Conservation (phyloP, 306 rosid genomes). For the Prunus kanzakura region DNA sequence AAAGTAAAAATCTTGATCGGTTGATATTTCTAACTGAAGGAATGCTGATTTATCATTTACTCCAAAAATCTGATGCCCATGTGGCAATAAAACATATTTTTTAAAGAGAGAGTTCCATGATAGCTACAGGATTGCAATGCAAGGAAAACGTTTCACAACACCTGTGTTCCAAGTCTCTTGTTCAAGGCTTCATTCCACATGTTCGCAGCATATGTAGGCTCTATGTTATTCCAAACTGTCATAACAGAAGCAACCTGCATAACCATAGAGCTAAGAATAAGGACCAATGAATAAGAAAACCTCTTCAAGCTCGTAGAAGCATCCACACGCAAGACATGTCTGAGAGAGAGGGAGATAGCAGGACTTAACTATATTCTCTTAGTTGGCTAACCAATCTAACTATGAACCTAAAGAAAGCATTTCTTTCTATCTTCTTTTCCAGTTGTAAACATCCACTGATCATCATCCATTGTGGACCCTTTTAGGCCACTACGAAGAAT, state of each 20-base stretch:
- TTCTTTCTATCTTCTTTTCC: not conserved
- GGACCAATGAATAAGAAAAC: slow-evolving; percentile 11
- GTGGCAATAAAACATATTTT: not conserved
- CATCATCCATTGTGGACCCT: not conserved
- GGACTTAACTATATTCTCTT: not conserved
- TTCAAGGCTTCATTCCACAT: slow-evolving; percentile 99
- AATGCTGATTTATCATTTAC: not conserved
- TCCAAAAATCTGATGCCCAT: not conserved
- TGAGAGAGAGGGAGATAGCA: not conserved
- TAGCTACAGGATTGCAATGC: not conserved
- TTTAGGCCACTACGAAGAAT: not conserved
- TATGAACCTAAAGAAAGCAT: not conserved
- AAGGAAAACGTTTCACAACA: slow-evolving; percentile 9
- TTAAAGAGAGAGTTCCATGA: not conserved
- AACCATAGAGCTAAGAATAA: slow-evolving; percentile 25
- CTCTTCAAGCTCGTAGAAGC: slow-evolving; percentile 3
- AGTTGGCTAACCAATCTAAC: not conserved
- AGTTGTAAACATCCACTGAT: not conserved
- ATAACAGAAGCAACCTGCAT: slow-evolving; percentile 90
- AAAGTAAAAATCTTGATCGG: not conserved
- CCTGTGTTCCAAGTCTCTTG: slow-evolving; percentile 85
- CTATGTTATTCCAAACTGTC: slow-evolving; percentile 89
- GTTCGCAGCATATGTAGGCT: slow-evolving; percentile 88
- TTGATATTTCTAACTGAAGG: not conserved
- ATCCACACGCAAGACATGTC: slow-evolving; percentile 4